Evolutionary conservation across 148 eudicot genomes (phyloP), one percentile per base, ranked within the genome.

Genomic region (Agrostemma githago): DNA sequence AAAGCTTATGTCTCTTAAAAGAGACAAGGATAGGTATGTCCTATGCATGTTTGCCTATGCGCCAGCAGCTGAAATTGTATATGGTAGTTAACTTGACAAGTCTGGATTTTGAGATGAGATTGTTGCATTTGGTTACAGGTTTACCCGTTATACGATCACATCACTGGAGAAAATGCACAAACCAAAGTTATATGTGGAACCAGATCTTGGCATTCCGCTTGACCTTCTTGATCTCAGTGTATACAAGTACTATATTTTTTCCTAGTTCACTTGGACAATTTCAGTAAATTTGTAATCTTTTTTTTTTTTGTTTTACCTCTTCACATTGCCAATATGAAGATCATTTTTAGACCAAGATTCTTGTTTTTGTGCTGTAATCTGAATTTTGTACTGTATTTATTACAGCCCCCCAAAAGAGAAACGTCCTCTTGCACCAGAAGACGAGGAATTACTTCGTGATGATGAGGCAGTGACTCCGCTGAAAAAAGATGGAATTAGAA

Each of bases 191-290:
- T 83, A 95, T 77, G 90, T 90, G 48, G 96, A 95, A 81, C 89
- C 89, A 58, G 97, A 95, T 84, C 96, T 95, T 79, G 98, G 98
- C 83, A 95, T 95, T 78, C 97, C 98, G 0, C 93, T 95, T 77
- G 98, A 95, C 82, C 91, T 95, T 71, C 98, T 95, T 83, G 98
- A 95, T 83, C 92, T 95, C 78, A 92, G 98, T 77, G 90, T 92
- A 16, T 95, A 92, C 96, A 90, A 87, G 97, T 95, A 90, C 34
- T 66, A 10, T 71, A 74, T 83, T 80, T 42, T 40, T 38, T 56
- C 6, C 43, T 62, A 53, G 41, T 37, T 51, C 20, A 8, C 38
- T 70, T 40, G 56, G 56, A 65, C 42, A 43, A 62, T 57, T 74
- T 38, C 62, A 51, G 43, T 51, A 70, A 21, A 19, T 70, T 21